Percentiles rank a stretch among this genome's conserved stretches.
These are phyloP conservation scores for Aspergillus cejpii DNA, from an alignment of 2,329 filamentous ascomycete species.

Conservation along the genomic window DNA sequence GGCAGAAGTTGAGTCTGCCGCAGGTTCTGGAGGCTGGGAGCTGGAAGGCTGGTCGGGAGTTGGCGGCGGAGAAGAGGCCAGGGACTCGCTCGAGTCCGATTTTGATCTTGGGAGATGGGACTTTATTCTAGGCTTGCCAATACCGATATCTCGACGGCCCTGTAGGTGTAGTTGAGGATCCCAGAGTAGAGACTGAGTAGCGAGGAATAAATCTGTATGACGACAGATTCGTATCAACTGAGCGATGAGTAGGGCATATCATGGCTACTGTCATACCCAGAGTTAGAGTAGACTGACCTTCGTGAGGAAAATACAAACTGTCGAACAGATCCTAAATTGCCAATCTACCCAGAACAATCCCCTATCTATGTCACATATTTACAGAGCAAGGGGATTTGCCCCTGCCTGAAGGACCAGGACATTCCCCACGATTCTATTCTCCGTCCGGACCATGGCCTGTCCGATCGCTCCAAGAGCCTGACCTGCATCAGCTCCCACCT, in stretches of 20 bases:
- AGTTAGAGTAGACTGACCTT: too few relatives aligned
- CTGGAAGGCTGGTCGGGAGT: constrained; percentile 45
- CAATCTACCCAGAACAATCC: too few relatives aligned
- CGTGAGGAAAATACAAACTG: too few relatives aligned
- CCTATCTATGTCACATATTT: too few relatives aligned
- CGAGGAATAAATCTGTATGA: too few relatives aligned
- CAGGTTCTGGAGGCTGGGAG: constrained; percentile 51
- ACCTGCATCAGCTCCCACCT: constrained; percentile 27
- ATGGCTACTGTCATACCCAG: too few relatives aligned
- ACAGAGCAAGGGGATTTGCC: not conserved
- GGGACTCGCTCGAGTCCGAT: constrained; percentile 35
- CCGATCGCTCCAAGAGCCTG: constrained; percentile 31
- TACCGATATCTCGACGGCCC: not conserved
- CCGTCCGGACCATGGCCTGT: constrained; percentile 47
- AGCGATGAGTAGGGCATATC: too few relatives aligned
- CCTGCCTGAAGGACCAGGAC: constrained; percentile 63
- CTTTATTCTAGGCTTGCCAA: constrained; percentile 27
- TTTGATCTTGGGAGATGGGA: constrained; percentile 37
- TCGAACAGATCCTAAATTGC: too few relatives aligned
- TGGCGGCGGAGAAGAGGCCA: constrained; percentile 31
- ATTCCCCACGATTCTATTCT: constrained; percentile 56
- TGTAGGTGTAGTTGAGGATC: too few relatives aligned
- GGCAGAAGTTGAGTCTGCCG: constrained; percentile 41
- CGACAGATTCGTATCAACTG: too few relatives aligned
- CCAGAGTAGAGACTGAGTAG: too few relatives aligned